Evolutionary conservation across 1,284 basidiomycete genomes (phyloP).

Genomic region (Ganoderma lucidum): DNA sequence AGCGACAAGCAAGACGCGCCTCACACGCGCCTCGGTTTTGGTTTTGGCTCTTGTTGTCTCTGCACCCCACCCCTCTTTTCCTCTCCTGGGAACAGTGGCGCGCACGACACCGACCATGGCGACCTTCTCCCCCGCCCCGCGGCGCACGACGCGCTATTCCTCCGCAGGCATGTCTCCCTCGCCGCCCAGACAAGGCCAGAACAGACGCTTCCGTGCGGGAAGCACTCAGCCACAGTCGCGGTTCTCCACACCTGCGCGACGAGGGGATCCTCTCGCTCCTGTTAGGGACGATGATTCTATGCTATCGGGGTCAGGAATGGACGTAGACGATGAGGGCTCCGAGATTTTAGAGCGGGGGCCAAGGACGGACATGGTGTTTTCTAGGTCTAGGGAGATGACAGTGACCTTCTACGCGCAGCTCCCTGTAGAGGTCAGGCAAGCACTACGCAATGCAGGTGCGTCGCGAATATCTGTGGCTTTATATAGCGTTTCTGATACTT

Average conservation of each 20-base stretch:
- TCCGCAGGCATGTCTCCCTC: slow-evolving; percentile 37
- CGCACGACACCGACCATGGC: slow-evolving; percentile 35
- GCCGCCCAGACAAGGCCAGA: slow-evolving; percentile 26
- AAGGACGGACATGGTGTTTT: slow-evolving; percentile 64
- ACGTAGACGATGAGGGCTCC: slow-evolving; percentile 60
- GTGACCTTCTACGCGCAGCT: slow-evolving; percentile 75
- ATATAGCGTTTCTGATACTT: neutral
- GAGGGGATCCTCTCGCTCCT: slow-evolving; percentile 19
- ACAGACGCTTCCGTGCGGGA: slow-evolving; percentile 33
- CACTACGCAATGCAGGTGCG: slow-evolving; percentile 71
- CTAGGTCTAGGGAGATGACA: slow-evolving; percentile 74
- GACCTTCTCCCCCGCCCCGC: slow-evolving; percentile 42
- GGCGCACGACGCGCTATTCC: slow-evolving; percentile 38
- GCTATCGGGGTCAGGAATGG: slow-evolving; percentile 57
- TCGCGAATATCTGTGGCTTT: neutral
- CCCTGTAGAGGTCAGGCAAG: slow-evolving; percentile 77
- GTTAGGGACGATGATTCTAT: slow-evolving; percentile 47
- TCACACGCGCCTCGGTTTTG: slow-evolving; percentile 7
- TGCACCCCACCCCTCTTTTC: slow-evolving; percentile 4
- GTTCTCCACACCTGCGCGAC: slow-evolving; percentile 40
- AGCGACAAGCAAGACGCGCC: slow-evolving; percentile 27
- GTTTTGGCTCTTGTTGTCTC: slow-evolving; percentile 23
- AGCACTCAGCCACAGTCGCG: slow-evolving; percentile 40
- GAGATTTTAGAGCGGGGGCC: slow-evolving; percentile 42
- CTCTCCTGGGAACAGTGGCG: slow-evolving; percentile 18